Percentiles rank a stretch among this genome's conserved stretches.
Conservation (phyloP, 306 rosid genomes). For the Spatholobus suberectus region DNA sequence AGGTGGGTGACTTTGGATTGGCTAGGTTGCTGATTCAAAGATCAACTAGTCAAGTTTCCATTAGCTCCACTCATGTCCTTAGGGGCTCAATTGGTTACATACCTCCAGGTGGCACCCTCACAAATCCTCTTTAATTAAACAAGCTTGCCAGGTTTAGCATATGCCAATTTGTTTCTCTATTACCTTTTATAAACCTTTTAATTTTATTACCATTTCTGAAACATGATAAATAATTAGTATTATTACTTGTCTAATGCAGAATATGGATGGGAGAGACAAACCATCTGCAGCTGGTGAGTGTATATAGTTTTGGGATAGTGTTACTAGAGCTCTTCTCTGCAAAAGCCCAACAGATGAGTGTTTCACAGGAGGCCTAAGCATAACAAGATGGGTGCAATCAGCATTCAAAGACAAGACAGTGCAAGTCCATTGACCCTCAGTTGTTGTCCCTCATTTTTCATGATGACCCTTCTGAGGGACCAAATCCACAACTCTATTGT, state of each 20-base stretch:
- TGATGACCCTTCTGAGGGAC: conserved; percentile 26
- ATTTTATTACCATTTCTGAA: background rate
- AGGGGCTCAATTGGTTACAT: conserved; percentile 85
- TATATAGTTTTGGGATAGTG: conserved; percentile 75
- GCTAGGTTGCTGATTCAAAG: conserved; percentile 63
- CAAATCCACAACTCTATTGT: conserved; percentile 43
- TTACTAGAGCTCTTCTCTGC: conserved; percentile 63
- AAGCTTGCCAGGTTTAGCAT: background rate
- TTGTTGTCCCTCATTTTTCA: conserved; percentile 42
- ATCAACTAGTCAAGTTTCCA: conserved; percentile 41
- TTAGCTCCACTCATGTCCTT: conserved; percentile 61
- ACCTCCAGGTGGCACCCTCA: conserved; percentile 70
- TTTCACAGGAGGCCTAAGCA: conserved; percentile 56
- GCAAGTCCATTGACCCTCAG: conserved; percentile 56
- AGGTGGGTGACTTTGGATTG: conserved; percentile 82
- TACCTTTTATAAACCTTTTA: background rate
- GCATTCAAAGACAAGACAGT: conserved; percentile 44
- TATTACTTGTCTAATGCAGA: conserved; percentile 51
- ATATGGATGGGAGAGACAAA: conserved; percentile 68
- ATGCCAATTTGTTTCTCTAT: background rate
- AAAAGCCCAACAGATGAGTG: conserved; percentile 65
- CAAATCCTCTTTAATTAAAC: background rate
- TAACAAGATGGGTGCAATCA: conserved; percentile 65
- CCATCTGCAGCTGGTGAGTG: conserved; percentile 74
- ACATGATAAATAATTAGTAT: background rate